Percentiles rank a stretch among this genome's conserved stretches.
Conservation (phyloP, 116 monocot genomes). For the Iris pallida region DNA sequence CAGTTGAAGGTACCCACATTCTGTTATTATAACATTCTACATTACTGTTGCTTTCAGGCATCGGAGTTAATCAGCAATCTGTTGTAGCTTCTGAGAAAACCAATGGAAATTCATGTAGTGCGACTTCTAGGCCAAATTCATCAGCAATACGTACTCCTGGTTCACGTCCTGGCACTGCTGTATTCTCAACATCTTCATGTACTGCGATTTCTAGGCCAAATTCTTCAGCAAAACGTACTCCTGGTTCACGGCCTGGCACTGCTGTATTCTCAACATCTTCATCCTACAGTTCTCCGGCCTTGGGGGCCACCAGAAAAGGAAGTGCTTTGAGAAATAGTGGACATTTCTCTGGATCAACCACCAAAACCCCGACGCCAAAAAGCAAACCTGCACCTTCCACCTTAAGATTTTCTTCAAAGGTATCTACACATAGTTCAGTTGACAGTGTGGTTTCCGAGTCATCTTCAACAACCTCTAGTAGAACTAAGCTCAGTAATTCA, state of each 20-base stretch:
- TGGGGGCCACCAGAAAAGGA: constrained; percentile 18
- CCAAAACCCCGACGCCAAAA: constrained; percentile 23
- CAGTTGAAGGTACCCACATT: too few species aligned
- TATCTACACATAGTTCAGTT: constrained; percentile 58
- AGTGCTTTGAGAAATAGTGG: constrained; percentile 10
- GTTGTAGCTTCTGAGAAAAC: constrained; percentile 15
- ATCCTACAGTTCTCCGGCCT: constrained; percentile 7
- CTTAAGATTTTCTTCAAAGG: constrained; percentile 21
- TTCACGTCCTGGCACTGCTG: background rate
- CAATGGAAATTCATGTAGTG: constrained; percentile 10
- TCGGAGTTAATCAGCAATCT: constrained; percentile 25
- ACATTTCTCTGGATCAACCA: constrained; percentile 11
- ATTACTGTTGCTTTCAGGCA: background rate
- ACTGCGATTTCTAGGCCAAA: too few species aligned
- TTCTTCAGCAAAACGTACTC: constrained; percentile 11
- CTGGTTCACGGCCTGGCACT: constrained; percentile 1
- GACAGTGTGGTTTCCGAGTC: constrained; percentile 47
- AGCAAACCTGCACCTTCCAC: constrained; percentile 16
- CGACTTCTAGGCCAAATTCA: constrained; percentile 15
- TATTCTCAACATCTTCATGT: constrained; percentile 12
- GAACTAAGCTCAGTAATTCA: constrained; percentile 13
- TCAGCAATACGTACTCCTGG: constrained; percentile 10
- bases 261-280: constrained; percentile 8
- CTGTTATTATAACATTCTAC: background rate
- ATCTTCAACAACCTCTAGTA: constrained; percentile 33